Evolutionary conservation across 2,329 filamentous ascomycete genomes (phyloP).

Genomic region (Chalaropsis ovoidea): DNA sequence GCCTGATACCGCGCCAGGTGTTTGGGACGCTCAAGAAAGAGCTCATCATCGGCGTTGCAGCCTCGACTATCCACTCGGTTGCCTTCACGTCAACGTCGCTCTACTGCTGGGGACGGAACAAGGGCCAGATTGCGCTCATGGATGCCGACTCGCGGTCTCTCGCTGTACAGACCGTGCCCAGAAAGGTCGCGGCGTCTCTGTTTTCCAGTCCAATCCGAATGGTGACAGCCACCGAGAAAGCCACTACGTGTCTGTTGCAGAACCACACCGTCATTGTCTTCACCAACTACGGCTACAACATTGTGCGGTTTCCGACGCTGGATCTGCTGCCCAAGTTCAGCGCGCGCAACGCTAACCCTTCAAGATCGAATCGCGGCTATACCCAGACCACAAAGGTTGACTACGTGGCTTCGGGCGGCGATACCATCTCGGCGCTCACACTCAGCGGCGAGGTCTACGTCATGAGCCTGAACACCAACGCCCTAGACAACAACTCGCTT

Average conservation of each 20-base stretch:
- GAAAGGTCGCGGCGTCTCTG: conserved; percentile 79
- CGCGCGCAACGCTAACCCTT: not conserved
- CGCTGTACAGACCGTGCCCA: conserved; percentile 68
- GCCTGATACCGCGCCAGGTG: conserved; percentile 71
- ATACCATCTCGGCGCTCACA: conserved; percentile 83
- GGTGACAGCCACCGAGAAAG: conserved; percentile 80
- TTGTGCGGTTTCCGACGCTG: conserved; percentile 65
- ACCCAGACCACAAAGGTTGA: conserved; percentile 46
- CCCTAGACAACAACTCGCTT: conserved; percentile 50
- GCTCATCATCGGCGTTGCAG: conserved; percentile 66
- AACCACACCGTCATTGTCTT: conserved; percentile 89
- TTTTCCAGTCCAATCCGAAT: conserved; percentile 63
- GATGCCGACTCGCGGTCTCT: conserved; percentile 90
- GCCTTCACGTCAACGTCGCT: conserved; percentile 71
- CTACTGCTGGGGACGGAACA: conserved; percentile 91
- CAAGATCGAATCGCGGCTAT: conserved; percentile 50
- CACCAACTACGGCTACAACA: conserved; percentile 91
- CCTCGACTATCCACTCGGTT: conserved; percentile 84
- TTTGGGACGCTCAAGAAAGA: conserved; percentile 89
- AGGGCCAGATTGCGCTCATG: conserved; percentile 85
- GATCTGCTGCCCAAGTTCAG: conserved; percentile 56
- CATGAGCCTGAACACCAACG: conserved; percentile 61
- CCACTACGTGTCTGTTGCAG: conserved; percentile 74
- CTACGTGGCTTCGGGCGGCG: conserved; percentile 72
- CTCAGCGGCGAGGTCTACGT: conserved; percentile 81